These are phyloP conservation scores for Paramecium sonneborni DNA, from an alignment of 73 alveolate species.

Conservation along the genomic window DNA sequence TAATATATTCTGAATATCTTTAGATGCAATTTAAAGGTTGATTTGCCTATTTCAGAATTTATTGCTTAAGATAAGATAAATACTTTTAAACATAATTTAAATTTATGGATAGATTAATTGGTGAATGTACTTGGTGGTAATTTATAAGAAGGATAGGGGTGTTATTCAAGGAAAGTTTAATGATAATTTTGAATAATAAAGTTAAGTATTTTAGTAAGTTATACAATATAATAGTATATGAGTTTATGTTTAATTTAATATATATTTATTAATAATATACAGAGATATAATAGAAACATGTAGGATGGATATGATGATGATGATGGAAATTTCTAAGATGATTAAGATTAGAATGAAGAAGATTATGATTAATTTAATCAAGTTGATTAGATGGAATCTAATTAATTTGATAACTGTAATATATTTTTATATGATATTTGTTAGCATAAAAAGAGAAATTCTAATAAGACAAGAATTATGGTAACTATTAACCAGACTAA, in stretches of 20 bases:
- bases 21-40: not conserved
- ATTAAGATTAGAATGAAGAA: constrained; percentile 32
- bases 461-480: constrained; percentile 1
- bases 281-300: not conserved
- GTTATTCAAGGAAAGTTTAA: not conserved
- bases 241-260: not conserved
- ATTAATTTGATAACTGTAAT: constrained; percentile 1
- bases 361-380: constrained; percentile 51
- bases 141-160: too few species aligned
- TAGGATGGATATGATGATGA: constrained; percentile 40
- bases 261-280: not conserved
- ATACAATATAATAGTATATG: not conserved
- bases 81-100: too few species aligned
- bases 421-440: not conserved
- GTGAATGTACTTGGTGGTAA: too few species aligned
- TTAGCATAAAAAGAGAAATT: not conserved
- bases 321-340: constrained; percentile 29
- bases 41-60: not conserved
- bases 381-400: not conserved
- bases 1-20: not conserved
- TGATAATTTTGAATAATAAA: not conserved
- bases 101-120: too few species aligned
- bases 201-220: not conserved
- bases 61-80: too few species aligned
- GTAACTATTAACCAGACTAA: not conserved